Evolutionary conservation across 208 protist species (phyloP).

Genomic region (Naegleria lovaniensis): DNA sequence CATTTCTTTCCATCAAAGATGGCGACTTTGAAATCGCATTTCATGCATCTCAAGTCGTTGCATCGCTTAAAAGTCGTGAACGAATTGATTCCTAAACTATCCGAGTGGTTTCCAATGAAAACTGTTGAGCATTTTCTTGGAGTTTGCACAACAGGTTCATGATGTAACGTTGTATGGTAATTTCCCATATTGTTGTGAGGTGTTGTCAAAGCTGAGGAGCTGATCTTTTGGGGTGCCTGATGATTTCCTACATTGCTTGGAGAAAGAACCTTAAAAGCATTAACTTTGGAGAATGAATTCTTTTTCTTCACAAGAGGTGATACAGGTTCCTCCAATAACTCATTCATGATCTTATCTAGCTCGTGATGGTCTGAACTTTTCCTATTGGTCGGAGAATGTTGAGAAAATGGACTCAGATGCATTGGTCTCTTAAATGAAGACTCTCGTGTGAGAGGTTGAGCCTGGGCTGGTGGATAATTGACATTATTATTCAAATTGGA

Average conservation of each 20-base stretch:
- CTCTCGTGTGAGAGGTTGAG: too few species aligned
- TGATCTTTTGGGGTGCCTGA: not conserved
- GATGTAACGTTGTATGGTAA: not conserved
- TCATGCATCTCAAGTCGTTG: not conserved
- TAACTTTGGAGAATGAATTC: not conserved
- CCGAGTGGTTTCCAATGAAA: not conserved
- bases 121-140: not conserved
- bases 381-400: not conserved
- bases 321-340: not conserved
- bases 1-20: not conserved
- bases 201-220: not conserved
- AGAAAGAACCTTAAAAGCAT: not conserved
- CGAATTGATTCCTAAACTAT: not conserved
- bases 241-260: not conserved
- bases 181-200: not conserved
- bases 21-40: slow-evolving; percentile 2
- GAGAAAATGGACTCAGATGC: too few species aligned
- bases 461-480: not conserved
- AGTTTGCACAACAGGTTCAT: not conserved
- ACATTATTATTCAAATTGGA: not conserved
- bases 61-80: not conserved
- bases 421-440: too few species aligned
- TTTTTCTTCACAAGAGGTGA: not conserved
- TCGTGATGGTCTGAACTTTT: not conserved
- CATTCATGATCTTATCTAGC: not conserved